phyloP scores from a whole-genome alignment of 345 rosid species.

The Citrus trifoliata region DNA sequence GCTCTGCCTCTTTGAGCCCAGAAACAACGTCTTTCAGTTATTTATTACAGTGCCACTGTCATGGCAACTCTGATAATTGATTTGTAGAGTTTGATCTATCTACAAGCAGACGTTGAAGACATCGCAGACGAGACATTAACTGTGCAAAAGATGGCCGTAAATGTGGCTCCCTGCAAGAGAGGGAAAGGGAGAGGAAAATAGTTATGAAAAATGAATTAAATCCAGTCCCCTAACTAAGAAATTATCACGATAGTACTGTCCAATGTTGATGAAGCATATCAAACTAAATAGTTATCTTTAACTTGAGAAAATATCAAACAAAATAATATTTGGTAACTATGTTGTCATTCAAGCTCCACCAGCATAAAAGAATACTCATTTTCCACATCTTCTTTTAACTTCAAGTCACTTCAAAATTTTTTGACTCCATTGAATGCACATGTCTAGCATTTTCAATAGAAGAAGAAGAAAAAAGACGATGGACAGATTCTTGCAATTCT shows the following conservation, averaged over 20 bases:
- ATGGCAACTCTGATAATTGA: constrained; percentile 9
- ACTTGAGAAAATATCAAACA: background rate
- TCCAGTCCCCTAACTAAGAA: background rate
- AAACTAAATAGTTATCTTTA: background rate
- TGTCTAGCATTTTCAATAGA: background rate
- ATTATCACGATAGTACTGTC: background rate
- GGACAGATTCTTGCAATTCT: background rate
- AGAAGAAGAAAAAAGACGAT: background rate
- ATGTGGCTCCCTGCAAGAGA: constrained; percentile 68
- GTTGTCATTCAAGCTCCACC: background rate
- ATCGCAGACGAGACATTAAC: constrained; percentile 66
- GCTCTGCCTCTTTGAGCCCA: constrained; percentile 71
- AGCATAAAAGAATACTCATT: background rate
- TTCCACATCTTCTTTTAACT: background rate
- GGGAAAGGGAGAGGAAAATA: background rate
- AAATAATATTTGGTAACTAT: background rate
- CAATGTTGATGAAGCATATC: background rate
- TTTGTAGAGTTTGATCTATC: constrained; percentile 37
- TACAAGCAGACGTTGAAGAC: constrained; percentile 45
- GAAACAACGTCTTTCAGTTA: constrained; percentile 20
- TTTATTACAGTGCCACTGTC: constrained; percentile 31
- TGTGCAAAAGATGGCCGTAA: constrained; percentile 83
- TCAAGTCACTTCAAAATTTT: background rate
- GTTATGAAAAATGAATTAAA: background rate
- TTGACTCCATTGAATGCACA: background rate